These are phyloP conservation scores for Taxillus chinensis DNA, from an alignment of 164 flowering plant species.

Conservation along the genomic window DNA sequence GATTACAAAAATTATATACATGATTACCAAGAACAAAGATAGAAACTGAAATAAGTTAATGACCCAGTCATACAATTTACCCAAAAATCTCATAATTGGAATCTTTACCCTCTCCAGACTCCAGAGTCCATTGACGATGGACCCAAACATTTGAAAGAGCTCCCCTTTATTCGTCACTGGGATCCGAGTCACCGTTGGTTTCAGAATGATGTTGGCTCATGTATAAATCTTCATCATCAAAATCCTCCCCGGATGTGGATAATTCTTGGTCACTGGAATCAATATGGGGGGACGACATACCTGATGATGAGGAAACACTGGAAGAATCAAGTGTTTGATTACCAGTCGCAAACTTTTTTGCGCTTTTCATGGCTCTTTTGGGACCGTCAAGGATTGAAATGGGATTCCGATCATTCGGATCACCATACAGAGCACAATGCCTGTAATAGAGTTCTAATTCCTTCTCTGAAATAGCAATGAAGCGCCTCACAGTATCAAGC, in stretches of 20 bases:
- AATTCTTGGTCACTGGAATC: slow-evolving; percentile 16
- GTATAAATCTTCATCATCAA: slow-evolving; percentile 15
- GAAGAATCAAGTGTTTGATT: slow-evolving; percentile 7
- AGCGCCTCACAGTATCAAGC: slow-evolving; percentile 73
- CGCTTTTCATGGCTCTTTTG: slow-evolving; percentile 13
- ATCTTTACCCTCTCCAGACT: too few species aligned
- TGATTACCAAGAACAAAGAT: too few species aligned
- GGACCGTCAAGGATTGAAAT: slow-evolving; percentile 23
- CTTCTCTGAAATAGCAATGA: slow-evolving; percentile 76
- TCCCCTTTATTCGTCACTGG: slow-evolving; percentile 11
- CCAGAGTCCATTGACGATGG: too few species aligned
- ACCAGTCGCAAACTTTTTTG: slow-evolving; percentile 3
- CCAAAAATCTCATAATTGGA: too few species aligned
- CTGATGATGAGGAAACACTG: slow-evolving; percentile 9
- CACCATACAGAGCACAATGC: slow-evolving; percentile 80
- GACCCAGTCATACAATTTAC: too few species aligned
- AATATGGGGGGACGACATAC: slow-evolving; percentile 13
- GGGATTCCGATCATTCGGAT: slow-evolving; percentile 46
- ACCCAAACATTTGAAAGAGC: too few species aligned
- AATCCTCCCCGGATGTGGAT: slow-evolving; percentile 24
- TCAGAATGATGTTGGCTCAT: slow-evolving; percentile 11
- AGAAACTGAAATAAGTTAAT: too few species aligned
- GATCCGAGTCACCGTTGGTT: slow-evolving; percentile 21
- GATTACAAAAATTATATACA: too few species aligned
- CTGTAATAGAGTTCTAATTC: slow-evolving; percentile 82